Base-by-base conservation (phyloP, 2,329 filamentous ascomycete species). In the Talaromyces sp. region DNA sequence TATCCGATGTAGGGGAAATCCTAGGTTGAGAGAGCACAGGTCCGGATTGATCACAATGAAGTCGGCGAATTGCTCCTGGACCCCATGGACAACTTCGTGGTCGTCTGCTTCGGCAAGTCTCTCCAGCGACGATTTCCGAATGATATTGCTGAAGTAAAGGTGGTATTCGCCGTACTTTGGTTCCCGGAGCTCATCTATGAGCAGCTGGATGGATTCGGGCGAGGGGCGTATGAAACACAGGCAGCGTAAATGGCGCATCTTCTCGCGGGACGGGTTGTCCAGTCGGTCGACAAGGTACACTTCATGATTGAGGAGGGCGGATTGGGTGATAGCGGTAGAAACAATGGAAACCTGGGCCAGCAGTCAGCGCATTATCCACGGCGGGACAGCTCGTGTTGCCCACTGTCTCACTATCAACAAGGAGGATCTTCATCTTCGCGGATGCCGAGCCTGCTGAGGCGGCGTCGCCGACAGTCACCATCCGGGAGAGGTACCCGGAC, bases 161-260 rank as follows among this genome's bases (percentile, higher is more conserved):
- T 96, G 87, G 77, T 99, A 99, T 78, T 99, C 94, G 65, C 94
- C 93, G 69, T 99, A 99, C 73, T 92, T 97, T 4, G 94, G 95
- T 55, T 97, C 93, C 62, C 94, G 85, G 59, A 99, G 83, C 79
- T 99, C 94, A 70, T 99, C 94, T 67, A 99, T 93, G 57, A 99
- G 84, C 64, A 90, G 85, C 72, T 99, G 92, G 70, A 97, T 92
- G 5, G 93, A 95, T 67, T 95, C 91, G 12, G 93, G 84, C 0
- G 93, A 96, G 8, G 94, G 94, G 46, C 95, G 88, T 54, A 99
- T 85, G 67, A 99, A 93, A 72, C 92, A 97, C 29, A 97, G 79
- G 74, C 94, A 99, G 57, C 92, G 87, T 57, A 99, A 82, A 79
- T 99, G 94, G 63, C 94, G 89, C 94, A 99, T 97, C 82, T 96